A percentile compares a stretch with the other conserved stretches of the same genome.
phyloP scores from a whole-genome alignment of 164 flowering plant species.

The Vitis rotundifolia region DNA sequence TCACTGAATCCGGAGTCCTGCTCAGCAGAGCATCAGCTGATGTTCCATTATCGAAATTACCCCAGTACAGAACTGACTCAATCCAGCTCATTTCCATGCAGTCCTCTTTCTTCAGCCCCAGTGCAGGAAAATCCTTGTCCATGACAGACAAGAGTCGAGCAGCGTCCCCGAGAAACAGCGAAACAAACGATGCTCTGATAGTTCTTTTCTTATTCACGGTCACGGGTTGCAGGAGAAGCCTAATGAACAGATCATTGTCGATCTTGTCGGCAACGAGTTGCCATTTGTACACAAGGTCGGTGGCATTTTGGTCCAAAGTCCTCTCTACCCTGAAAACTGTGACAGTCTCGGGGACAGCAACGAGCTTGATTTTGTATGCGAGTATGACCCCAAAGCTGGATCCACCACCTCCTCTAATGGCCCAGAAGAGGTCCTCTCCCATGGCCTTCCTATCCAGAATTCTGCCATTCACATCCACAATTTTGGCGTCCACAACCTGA shows the following conservation, averaged over 20 bases:
- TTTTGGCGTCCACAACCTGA: slow-evolving; percentile 24
- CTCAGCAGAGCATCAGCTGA: neutral
- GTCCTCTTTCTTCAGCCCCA: slow-evolving; percentile 24
- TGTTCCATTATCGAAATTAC: neutral
- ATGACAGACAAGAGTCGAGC: slow-evolving; percentile 19
- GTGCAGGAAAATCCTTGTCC: slow-evolving; percentile 30
- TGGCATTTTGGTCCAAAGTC: neutral
- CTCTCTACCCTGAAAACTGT: slow-evolving; percentile 8
- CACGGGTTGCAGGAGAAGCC: slow-evolving; percentile 29
- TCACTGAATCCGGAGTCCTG: neutral
- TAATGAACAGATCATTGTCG: slow-evolving; percentile 19
- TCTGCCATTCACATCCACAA: slow-evolving; percentile 26
- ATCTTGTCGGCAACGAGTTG: slow-evolving; percentile 4
- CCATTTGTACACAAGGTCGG: slow-evolving; percentile 11
- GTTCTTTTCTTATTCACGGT: slow-evolving; percentile 12
- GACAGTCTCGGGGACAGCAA: slow-evolving; percentile 11
- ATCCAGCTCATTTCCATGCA: slow-evolving; percentile 22
- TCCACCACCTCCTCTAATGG: slow-evolving; percentile 37
- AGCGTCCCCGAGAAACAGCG: slow-evolving; percentile 30
- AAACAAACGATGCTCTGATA: slow-evolving; percentile 22
- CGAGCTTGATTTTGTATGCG: slow-evolving; percentile 6
- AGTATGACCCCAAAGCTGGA: slow-evolving; percentile 13
- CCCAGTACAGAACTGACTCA: slow-evolving; percentile 13
- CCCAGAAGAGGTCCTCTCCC: slow-evolving; percentile 34
- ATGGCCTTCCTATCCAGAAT: slow-evolving; percentile 18